A percentile compares a stretch with the other conserved stretches of the same genome.
These are phyloP conservation scores for Psilocybe azurescens DNA, from an alignment of 768 basidiomycete genomes.

Conservation along the genomic window DNA sequence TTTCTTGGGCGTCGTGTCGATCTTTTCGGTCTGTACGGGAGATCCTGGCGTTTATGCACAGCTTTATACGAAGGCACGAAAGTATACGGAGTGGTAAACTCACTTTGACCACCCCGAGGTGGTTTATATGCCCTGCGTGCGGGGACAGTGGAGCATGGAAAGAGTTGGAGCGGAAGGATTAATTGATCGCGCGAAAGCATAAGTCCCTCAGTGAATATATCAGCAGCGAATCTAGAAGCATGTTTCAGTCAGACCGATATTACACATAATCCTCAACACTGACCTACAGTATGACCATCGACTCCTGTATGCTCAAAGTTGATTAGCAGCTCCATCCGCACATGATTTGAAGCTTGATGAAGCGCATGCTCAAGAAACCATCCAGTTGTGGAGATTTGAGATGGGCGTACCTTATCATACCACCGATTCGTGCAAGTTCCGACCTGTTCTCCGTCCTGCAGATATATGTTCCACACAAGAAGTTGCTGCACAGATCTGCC, in stretches of 20 bases:
- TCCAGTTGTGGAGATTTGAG: background rate
- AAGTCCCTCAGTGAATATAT: slow-evolving; percentile 94
- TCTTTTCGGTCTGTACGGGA: slow-evolving; percentile 40
- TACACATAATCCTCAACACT: background rate
- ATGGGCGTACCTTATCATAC: slow-evolving; percentile 80
- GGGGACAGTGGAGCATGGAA: slow-evolving; percentile 92
- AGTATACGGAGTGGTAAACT: background rate
- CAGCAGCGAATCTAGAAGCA: slow-evolving; percentile 72
- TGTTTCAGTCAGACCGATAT: background rate
- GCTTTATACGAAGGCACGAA: no score
- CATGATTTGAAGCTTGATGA: slow-evolving; percentile 87
- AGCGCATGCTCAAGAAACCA: background rate
- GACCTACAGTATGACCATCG: slow-evolving; percentile 95
- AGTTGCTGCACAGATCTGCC: slow-evolving; percentile 88
- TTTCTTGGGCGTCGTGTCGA: slow-evolving; percentile 92
- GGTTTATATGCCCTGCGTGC: slow-evolving; percentile 74
- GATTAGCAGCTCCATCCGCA: slow-evolving; percentile 95
- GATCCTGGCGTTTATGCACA: slow-evolving; percentile 27
- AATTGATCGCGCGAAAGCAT: slow-evolving; percentile 95
- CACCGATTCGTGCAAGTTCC: slow-evolving; percentile 97
- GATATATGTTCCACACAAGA: slow-evolving; percentile 90
- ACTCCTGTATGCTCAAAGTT: slow-evolving; percentile 99
- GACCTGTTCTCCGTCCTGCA: slow-evolving; percentile 86
- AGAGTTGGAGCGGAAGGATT: slow-evolving; percentile 94
- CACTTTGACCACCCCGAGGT: slow-evolving; percentile 35